These are phyloP conservation scores for Gleditsia sinensis DNA, from an alignment of 306 rosid genomes.

Conservation along the genomic window DNA sequence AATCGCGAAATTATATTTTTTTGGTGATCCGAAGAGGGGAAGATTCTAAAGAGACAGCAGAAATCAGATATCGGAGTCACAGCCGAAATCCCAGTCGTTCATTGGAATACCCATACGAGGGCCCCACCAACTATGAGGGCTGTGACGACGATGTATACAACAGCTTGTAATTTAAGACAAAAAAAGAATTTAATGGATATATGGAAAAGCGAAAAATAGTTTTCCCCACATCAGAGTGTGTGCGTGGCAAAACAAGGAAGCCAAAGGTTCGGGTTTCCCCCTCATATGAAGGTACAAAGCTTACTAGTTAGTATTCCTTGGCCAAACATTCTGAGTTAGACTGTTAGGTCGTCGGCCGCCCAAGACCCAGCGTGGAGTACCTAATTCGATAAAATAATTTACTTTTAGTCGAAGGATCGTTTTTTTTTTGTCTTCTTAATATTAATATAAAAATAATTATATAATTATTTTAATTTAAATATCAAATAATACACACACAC, in stretches of 20 bases:
- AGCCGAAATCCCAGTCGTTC: neutral
- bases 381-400: no score
- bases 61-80: neutral
- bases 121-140: neutral
- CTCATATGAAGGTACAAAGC: no score
- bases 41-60: neutral
- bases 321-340: no score
- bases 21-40: neutral
- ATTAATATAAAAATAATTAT: no score
- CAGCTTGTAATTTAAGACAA: neutral
- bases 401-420: no score
- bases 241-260: neutral
- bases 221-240: neutral
- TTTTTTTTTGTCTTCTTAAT: no score
- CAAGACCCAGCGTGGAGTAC: no score
- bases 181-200: no score
- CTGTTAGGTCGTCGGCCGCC: no score
- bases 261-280: neutral
- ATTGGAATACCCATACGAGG: neutral
- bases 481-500: no score
- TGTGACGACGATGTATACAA: neutral
- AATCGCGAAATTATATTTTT: neutral
- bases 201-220: neutral
- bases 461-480: no score
- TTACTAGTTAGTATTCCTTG: no score